Evolutionary conservation across 768 basidiomycete genomes (phyloP).

Genomic region (Mycena kentingensis): DNA sequence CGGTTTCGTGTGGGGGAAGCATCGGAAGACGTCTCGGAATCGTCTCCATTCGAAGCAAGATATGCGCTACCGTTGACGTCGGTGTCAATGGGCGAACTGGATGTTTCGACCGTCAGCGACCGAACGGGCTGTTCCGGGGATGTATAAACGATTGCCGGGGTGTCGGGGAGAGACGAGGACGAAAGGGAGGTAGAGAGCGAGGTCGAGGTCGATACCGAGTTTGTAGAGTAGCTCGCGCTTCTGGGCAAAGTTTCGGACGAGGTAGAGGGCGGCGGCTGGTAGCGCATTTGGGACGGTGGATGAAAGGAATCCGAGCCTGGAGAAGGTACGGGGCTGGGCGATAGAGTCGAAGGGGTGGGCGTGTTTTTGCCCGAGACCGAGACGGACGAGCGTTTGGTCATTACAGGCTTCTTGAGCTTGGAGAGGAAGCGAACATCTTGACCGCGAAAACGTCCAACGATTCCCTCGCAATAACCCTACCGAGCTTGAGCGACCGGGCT

Average conservation of each 20-base stretch:
- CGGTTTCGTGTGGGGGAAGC: slow-evolving; percentile 10
- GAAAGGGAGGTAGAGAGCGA: slow-evolving; percentile 8
- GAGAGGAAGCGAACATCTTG: slow-evolving; percentile 67
- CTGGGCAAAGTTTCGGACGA: slow-evolving; percentile 14
- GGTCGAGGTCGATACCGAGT: slow-evolving; percentile 9
- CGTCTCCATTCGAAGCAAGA: slow-evolving; percentile 4
- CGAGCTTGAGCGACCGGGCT: not conserved
- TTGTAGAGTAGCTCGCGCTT: slow-evolving; percentile 15
- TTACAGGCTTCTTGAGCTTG: slow-evolving; percentile 78
- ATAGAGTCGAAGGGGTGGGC: slow-evolving; percentile 12
- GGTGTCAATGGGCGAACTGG: slow-evolving; percentile 17
- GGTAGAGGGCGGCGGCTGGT: slow-evolving; percentile 20
- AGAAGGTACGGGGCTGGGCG: slow-evolving; percentile 7
- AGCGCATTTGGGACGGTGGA: slow-evolving; percentile 8
- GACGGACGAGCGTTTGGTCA: slow-evolving; percentile 65
- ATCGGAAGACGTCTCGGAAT: slow-evolving; percentile 4
- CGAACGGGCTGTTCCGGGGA: slow-evolving; percentile 12
- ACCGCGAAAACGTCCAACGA: slow-evolving; percentile 74
- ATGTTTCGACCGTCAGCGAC: slow-evolving; percentile 10
- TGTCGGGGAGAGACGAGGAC: slow-evolving; percentile 9
- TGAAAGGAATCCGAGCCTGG: slow-evolving; percentile 4
- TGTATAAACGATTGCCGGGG: slow-evolving; percentile 9
- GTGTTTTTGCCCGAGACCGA: slow-evolving; percentile 18
- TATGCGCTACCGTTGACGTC: slow-evolving; percentile 19
- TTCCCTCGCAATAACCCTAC: slow-evolving; percentile 86